Percentiles rank a stretch among this genome's conserved stretches.
These are phyloP conservation scores for Phanerodontia chrysosporium DNA, from an alignment of 768 basidiomycete species.

Conservation along the genomic window DNA sequence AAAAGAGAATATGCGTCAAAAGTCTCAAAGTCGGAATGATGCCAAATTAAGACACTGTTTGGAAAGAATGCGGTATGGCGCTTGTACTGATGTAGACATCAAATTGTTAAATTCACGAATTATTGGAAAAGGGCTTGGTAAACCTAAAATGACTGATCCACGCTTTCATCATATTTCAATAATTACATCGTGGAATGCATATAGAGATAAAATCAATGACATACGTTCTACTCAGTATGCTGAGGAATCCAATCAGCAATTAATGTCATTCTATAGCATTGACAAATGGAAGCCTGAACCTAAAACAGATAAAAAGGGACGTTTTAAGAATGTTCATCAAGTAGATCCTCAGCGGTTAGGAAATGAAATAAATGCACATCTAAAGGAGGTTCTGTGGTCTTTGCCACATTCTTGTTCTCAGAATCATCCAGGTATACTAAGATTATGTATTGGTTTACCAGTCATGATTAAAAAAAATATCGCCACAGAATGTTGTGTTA, in stretches of 20 bases:
- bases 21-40: constrained; percentile 20
- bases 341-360: not conserved
- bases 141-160: constrained; percentile 11
- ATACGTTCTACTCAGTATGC: constrained; percentile 30
- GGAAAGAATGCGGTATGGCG: constrained; percentile 34
- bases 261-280: constrained; percentile 24
- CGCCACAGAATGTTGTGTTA: constrained; percentile 21
- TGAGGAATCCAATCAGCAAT: constrained; percentile 21
- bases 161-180: constrained; percentile 32
- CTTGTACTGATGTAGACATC: constrained; percentile 36
- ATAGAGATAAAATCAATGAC: constrained; percentile 36
- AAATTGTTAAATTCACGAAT: constrained; percentile 28
- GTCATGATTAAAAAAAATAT: constrained; percentile 18
- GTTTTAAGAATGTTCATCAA: not conserved
- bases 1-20: constrained; percentile 18
- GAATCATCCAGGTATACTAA: constrained; percentile 16
- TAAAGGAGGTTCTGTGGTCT: constrained; percentile 21
- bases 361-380: not conserved
- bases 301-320: not conserved
- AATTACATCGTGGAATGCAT: constrained; percentile 34
- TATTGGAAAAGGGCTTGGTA: constrained; percentile 10
- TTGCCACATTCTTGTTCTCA: constrained; percentile 12
- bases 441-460: constrained; percentile 17
- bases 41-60: constrained; percentile 25
- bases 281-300: not conserved